Conservation (phyloP, 164 flowering plant genomes). For the Vitis rupestris region DNA sequence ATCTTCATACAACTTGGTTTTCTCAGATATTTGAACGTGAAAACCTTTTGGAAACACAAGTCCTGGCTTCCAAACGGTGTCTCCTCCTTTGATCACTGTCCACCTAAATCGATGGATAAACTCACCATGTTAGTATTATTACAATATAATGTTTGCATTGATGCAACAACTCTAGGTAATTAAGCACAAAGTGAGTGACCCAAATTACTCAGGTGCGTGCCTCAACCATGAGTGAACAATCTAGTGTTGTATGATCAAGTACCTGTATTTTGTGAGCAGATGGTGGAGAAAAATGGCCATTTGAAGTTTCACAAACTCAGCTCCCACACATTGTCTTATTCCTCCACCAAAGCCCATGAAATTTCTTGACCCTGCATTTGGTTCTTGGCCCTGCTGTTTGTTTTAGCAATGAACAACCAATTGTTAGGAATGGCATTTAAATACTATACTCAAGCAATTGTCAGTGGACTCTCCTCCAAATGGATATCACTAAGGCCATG, state of each 20-base stretch:
- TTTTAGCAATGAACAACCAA: not conserved
- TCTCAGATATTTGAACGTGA: conserved; percentile 53
- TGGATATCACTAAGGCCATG: too few relatives aligned
- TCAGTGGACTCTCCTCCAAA: too few relatives aligned
- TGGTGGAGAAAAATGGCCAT: conserved; percentile 68
- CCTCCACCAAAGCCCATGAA: conserved; percentile 86
- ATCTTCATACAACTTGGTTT: conserved; percentile 2
- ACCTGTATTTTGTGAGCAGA: conserved; percentile 66
- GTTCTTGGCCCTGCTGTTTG: conserved; percentile 32
- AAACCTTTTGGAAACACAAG: conserved; percentile 81
- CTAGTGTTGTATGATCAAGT: not conserved
- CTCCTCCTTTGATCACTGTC: conserved; percentile 70
- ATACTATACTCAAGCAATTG: too few relatives aligned
- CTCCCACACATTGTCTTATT: conserved; percentile 68
- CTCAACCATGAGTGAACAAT: too few relatives aligned
- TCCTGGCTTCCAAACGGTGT: conserved; percentile 82
- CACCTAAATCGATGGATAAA: conserved; percentile 36
- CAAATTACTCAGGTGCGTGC: too few relatives aligned
- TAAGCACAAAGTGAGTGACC: conserved; percentile 11
- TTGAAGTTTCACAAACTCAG: conserved; percentile 64
- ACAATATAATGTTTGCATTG: too few relatives aligned
- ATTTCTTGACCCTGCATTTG: conserved; percentile 43
- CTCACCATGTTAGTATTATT: too few relatives aligned
- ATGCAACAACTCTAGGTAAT: too few relatives aligned
- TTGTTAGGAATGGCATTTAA: too few relatives aligned